These are phyloP conservation scores for Cyberlindnera maclurae DNA, from an alignment of 805 yeast genomes.

Conservation along the genomic window DNA sequence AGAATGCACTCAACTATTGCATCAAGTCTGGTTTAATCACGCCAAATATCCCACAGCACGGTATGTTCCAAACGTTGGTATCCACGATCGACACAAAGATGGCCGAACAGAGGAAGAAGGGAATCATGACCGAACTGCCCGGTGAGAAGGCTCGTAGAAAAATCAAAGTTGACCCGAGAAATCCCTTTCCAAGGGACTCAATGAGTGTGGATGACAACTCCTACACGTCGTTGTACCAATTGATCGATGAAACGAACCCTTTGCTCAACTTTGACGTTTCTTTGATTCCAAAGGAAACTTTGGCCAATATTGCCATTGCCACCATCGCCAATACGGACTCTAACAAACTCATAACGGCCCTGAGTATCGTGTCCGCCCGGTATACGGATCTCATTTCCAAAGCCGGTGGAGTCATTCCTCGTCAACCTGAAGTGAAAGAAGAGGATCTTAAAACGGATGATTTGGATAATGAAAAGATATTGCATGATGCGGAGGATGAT, in stretches of 20 bases:
- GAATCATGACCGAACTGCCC: slow-evolving; percentile 18
- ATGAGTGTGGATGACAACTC: slow-evolving; percentile 32
- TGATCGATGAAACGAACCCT: slow-evolving; percentile 55
- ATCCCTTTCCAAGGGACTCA: slow-evolving; percentile 28
- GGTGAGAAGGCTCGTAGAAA: slow-evolving; percentile 25
- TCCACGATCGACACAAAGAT: slow-evolving; percentile 17
- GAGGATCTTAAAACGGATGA: slow-evolving; percentile 16
- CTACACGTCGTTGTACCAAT: slow-evolving; percentile 61
- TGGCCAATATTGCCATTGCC: slow-evolving; percentile 56
- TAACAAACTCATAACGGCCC: slow-evolving; percentile 51
- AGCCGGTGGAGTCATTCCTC: slow-evolving; percentile 4
- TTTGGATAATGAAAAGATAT: slow-evolving; percentile 21
- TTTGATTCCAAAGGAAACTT: slow-evolving; percentile 54
- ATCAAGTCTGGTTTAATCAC: slow-evolving; percentile 28
- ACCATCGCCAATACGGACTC: slow-evolving; percentile 54
- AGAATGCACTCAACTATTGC: slow-evolving; percentile 35
- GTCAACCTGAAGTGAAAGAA: slow-evolving; percentile 26
- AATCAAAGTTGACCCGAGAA: slow-evolving; percentile 14
- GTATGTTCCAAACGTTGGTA: slow-evolving; percentile 15
- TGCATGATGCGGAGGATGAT: slow-evolving; percentile 23
- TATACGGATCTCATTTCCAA: slow-evolving; percentile 39
- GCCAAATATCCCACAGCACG: slow-evolving; percentile 12
- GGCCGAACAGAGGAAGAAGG: slow-evolving; percentile 22
- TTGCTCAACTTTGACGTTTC: slow-evolving; percentile 65
- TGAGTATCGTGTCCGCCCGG: slow-evolving; percentile 63